Evolutionary conservation across 2,329 filamentous ascomycete genomes (phyloP).

Genomic region (Fusarium denticulatum): DNA sequence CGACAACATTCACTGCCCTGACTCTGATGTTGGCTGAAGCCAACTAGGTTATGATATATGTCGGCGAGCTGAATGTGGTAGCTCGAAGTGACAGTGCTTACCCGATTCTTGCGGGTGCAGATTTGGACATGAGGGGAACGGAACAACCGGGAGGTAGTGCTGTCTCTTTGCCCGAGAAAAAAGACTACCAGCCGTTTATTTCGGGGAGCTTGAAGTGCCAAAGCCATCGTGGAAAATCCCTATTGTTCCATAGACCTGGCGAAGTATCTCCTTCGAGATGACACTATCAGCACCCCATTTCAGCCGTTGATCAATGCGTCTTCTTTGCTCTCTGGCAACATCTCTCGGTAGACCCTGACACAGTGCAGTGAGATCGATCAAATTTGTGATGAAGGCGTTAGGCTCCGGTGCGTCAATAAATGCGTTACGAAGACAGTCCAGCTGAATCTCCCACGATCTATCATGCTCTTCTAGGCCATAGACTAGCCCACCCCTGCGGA

Average conservation of each 20-base stretch:
- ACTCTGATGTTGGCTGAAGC: background rate
- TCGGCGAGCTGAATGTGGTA: constrained; percentile 36
- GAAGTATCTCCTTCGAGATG: constrained; percentile 39
- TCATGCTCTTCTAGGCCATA: constrained; percentile 39
- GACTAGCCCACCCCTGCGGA: constrained; percentile 52
- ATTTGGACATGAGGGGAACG: background rate
- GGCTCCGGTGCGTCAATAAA: constrained; percentile 44
- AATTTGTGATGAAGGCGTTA: constrained; percentile 45
- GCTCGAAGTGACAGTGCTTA: constrained; percentile 1
- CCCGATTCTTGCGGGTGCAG: background rate
- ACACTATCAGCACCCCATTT: constrained; percentile 46
- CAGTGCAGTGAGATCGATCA: constrained; percentile 44
- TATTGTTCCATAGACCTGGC: constrained; percentile 33
- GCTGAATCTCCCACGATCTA: constrained; percentile 55
- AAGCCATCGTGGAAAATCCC: constrained; percentile 31
- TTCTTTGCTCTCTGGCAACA: constrained; percentile 40
- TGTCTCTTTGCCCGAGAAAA: background rate
- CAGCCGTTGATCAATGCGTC: constrained; percentile 42
- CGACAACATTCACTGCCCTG: background rate
- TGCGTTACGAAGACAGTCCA: constrained; percentile 51
- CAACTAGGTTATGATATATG: background rate
- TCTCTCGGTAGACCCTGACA: constrained; percentile 46
- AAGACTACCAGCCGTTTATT: background rate
- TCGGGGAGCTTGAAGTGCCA: background rate
- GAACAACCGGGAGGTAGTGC: background rate